Evolutionary conservation across 768 basidiomycete genomes (phyloP).

Genomic region (Lyophyllum shimeji): DNA sequence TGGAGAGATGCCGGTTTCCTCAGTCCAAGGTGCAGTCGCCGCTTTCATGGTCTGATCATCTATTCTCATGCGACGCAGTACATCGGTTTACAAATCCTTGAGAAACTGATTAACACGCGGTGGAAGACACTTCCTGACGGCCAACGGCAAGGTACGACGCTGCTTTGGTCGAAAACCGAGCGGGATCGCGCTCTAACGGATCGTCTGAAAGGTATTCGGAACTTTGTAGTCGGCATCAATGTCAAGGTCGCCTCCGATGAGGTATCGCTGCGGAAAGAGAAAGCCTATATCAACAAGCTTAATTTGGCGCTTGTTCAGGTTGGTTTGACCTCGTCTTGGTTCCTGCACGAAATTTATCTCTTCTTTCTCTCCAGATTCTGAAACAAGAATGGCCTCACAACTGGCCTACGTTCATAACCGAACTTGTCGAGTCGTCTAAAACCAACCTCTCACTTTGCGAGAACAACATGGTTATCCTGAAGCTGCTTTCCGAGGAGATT

Average conservation of each 20-base stretch:
- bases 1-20: constrained; percentile 80
- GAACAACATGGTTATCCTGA: constrained; percentile 99
- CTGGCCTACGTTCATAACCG: constrained; percentile 97
- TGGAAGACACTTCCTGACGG: constrained; percentile 97
- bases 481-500: constrained; percentile 96
- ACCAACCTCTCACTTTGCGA: constrained; percentile 96
- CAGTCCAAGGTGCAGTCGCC: constrained; percentile 71
- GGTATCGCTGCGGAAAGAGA: constrained; percentile 83
- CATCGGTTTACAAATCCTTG: constrained; percentile 95
- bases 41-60: background rate
- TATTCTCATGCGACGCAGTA: constrained; percentile 51
- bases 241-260: constrained; percentile 96
- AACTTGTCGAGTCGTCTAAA: constrained; percentile 96
- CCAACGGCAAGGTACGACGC: constrained; percentile 75
- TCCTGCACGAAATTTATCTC: constrained; percentile 12
- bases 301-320: constrained; percentile 96
- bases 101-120: constrained; percentile 89
- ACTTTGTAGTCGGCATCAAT: constrained; percentile 92
- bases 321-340: constrained; percentile 20
- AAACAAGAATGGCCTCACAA: constrained; percentile 99
- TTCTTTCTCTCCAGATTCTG: constrained; percentile 67
- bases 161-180: background rate
- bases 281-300: constrained; percentile 93
- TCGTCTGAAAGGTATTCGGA: constrained; percentile 78
- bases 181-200: background rate